Evolutionary conservation across 2,329 filamentous ascomycete genomes (phyloP), one percentile per base, ranked within the genome.

Genomic region (Thielaviopsis punctulata): DNA sequence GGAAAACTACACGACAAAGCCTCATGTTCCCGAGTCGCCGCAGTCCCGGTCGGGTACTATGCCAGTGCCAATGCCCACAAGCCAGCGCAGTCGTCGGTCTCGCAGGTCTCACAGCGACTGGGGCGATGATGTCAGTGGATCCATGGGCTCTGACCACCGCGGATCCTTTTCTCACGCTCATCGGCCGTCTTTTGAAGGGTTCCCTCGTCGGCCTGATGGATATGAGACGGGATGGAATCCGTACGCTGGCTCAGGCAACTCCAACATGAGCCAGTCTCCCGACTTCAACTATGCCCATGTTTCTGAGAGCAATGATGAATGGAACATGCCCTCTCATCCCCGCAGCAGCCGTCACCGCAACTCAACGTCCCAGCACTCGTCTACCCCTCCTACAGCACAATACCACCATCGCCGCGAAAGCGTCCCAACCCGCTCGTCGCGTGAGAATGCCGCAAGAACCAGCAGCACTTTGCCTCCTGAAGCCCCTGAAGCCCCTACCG

Each of bases 101-200:
- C 49, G 53, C 19, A 45, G 36, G 9, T 52, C 49, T 19, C 41
- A 41, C n/a, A 33, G 48, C 18, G 52, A 54, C 2, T 52, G 50
- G 43, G 27, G 10, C 13, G 48, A 48, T 21, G 53, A 51, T 8
- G 39, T 21, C 15, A 19, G 45, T 15, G 49, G 53, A 13, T 55
- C 53, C 24, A 39, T 51, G 3, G 49, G 49, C 10, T 55, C 53
- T 15, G 49, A 55, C 27, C 39, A 48, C 18, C 53, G 49, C 6
- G 53, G 49, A 15, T 55, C 53, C 3, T 52, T 55, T 19, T 52
- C 45, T 2, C 36, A 41, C n/a, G 5, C 36, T 3, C 15, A 15
- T 41, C 36, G 36, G 2, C 36, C 36, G 15, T 19, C 46, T 10
- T 21, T 18, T 10, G 52, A 54, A 9, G 23, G 10, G 22, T 54